Evolutionary conservation across 1,284 basidiomycete species (phyloP).

Genomic region (Cerioporus squamosus): DNA sequence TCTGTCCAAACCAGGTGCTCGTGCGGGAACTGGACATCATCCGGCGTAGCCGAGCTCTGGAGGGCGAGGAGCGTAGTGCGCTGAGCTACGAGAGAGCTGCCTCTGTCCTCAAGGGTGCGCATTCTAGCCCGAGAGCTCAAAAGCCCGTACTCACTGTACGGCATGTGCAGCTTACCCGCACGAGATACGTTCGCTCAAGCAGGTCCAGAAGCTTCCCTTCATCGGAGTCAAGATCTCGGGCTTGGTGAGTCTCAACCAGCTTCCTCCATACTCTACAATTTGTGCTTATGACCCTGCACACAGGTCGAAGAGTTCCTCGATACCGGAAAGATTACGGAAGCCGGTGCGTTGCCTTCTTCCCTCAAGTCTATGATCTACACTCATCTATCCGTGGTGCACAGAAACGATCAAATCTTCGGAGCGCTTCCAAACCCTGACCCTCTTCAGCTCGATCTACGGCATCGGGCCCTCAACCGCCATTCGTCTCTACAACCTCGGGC

Average conservation of each 20-base stretch:
- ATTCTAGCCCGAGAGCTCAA: not conserved
- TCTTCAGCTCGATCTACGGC: slow-evolving; percentile 71
- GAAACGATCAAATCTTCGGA: slow-evolving; percentile 50
- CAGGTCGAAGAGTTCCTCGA: slow-evolving; percentile 68
- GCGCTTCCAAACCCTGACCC: slow-evolving; percentile 58
- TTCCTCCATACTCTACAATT: not conserved
- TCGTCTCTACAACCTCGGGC: slow-evolving; percentile 60
- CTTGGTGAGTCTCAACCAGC: slow-evolving; percentile 48
- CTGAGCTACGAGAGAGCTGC: slow-evolving; percentile 71
- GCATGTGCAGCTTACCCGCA: slow-evolving; percentile 62
- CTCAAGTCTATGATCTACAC: not conserved
- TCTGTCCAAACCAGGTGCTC: slow-evolving; percentile 68
- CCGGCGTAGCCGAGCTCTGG: slow-evolving; percentile 57
- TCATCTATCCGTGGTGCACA: slow-evolving; percentile 27
- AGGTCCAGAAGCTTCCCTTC: slow-evolving; percentile 59
- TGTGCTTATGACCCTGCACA: not conserved
- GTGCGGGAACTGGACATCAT: slow-evolving; percentile 62
- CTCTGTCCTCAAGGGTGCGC: slow-evolving; percentile 69
- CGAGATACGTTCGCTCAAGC: slow-evolving; percentile 46
- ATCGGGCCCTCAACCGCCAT: slow-evolving; percentile 73
- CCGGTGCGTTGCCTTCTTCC: slow-evolving; percentile 45
- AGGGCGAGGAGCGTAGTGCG: slow-evolving; percentile 66
- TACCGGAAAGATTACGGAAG: slow-evolving; percentile 60
- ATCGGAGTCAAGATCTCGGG: slow-evolving; percentile 63
- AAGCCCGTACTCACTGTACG: too few relatives aligned